Percentiles rank a stretch among this genome's conserved stretches.
Conservation (phyloP, 495 filamentous ascomycete genomes). For the Neurospora hispaniola region DNA sequence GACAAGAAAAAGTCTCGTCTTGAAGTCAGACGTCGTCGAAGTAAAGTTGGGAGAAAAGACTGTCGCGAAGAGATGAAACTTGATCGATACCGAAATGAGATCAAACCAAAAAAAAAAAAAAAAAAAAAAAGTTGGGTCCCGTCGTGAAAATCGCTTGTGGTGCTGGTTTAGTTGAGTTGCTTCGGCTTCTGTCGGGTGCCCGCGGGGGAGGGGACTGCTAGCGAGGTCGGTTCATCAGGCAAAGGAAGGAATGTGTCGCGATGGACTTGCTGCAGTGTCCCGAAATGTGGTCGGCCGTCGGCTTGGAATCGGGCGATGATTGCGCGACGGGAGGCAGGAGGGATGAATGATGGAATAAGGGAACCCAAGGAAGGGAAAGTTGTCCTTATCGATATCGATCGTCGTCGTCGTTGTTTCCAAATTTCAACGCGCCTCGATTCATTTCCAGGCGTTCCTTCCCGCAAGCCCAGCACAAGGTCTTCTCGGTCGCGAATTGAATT, state of each 20-base stretch:
- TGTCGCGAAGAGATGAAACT: neutral
- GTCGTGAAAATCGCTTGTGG: neutral
- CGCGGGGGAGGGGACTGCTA: constrained; percentile 7
- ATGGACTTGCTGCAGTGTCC: neutral
- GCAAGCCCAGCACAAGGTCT: neutral
- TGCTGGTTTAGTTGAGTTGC: neutral
- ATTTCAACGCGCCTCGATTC: neutral
- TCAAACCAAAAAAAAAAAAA: neutral
- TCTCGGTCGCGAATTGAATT: neutral
- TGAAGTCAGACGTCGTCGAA: neutral
- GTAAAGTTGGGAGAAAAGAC: constrained; percentile 2
- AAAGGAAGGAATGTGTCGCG: constrained; percentile 15
- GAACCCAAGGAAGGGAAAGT: neutral
- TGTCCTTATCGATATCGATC: neutral
- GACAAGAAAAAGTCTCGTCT: neutral
- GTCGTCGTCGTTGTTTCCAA: neutral
- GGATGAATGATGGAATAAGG: neutral
- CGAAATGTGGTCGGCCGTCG: neutral
- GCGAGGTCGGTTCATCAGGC: constrained; percentile 18
- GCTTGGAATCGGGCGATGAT: neutral
- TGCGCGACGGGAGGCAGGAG: neutral
- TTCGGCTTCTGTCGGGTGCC: constrained; percentile 4
- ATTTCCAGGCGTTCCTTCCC: neutral
- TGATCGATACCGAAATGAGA: neutral
- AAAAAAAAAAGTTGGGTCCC: neutral